Conservation (phyloP, 2,329 filamentous ascomycete genomes). For the Phyllosticta citribraziliensis region DNA sequence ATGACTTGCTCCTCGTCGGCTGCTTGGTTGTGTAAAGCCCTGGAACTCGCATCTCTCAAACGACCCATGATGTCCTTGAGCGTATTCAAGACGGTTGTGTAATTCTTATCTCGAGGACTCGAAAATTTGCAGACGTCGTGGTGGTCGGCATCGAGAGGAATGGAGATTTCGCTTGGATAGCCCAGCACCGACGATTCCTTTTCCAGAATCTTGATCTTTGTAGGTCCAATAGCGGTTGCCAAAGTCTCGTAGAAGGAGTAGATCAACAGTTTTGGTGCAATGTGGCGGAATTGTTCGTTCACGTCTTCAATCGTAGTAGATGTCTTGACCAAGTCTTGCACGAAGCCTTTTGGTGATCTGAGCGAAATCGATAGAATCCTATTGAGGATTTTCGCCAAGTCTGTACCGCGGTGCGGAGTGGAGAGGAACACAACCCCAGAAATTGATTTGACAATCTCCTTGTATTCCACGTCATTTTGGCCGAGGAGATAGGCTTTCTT, state of each 20-base stretch:
- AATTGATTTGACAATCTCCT: constrained; percentile 18
- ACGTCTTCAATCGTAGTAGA: constrained; percentile 17
- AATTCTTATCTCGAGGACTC: constrained; percentile 28
- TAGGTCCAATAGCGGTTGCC: constrained; percentile 17
- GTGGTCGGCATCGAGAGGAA: constrained; percentile 33
- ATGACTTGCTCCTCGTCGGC: not conserved
- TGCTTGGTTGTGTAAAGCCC: not conserved
- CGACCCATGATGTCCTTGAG: constrained; percentile 14
- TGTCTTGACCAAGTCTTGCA: constrained; percentile 19
- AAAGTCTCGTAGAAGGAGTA: constrained; percentile 33
- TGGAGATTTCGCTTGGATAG: constrained; percentile 32
- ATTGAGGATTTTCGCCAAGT: constrained; percentile 23
- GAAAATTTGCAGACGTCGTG: constrained; percentile 34
- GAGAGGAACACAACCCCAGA: constrained; percentile 23
- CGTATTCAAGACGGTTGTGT: constrained; percentile 23
- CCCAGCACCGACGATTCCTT: constrained; percentile 35
- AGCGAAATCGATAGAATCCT: constrained; percentile 15
- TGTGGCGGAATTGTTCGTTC: constrained; percentile 23
- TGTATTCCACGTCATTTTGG: constrained; percentile 19
- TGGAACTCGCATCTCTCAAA: not conserved
- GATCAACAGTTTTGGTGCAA: constrained; percentile 17
- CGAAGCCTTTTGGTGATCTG: constrained; percentile 17
- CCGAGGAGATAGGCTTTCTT: constrained; percentile 18
- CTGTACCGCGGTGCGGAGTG: constrained; percentile 25
- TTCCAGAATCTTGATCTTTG: constrained; percentile 27